phyloP scores from a whole-genome alignment of 2,329 filamentous ascomycete genomes.

The Alternaria sp. region DNA sequence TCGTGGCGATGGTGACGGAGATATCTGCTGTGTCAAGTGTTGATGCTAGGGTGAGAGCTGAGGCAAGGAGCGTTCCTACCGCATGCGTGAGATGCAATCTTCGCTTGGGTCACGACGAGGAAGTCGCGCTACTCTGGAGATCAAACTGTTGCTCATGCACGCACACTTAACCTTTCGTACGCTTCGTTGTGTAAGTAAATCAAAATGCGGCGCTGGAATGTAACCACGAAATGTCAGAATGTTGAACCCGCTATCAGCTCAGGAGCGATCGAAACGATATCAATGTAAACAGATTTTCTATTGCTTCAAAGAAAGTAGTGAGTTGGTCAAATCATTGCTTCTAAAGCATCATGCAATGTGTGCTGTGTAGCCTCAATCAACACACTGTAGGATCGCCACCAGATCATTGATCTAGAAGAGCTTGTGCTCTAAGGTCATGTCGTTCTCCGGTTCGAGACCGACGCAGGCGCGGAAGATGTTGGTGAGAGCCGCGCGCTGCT shows the following conservation, averaged over 20 bases:
- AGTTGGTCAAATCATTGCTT: conserved; percentile 32
- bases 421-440: conserved; percentile 99
- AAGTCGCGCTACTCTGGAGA: neutral
- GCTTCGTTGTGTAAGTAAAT: neutral
- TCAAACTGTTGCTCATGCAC: fast-evolving
- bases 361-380: neutral
- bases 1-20: neutral
- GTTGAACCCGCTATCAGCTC: neutral
- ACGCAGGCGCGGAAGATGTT: conserved; percentile 99
- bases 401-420: conserved; percentile 65
- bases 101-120: neutral
- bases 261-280: neutral
- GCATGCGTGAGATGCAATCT: neutral
- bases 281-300: conserved; percentile 15
- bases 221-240: neutral
- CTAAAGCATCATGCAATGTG: neutral
- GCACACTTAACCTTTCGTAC: neutral
- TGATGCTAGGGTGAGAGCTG: conserved; percentile 2
- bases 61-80: conserved; percentile 1
- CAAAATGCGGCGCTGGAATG: neutral
- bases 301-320: conserved; percentile 37
- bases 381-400: neutral
- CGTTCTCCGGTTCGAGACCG: conserved; percentile 94
- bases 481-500: conserved; percentile 92
- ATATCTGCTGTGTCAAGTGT: neutral